Evolutionary conservation across 805 yeast genomes (phyloP), one percentile per base, ranked within the genome.

Genomic region (Clavispora phyllophila): DNA sequence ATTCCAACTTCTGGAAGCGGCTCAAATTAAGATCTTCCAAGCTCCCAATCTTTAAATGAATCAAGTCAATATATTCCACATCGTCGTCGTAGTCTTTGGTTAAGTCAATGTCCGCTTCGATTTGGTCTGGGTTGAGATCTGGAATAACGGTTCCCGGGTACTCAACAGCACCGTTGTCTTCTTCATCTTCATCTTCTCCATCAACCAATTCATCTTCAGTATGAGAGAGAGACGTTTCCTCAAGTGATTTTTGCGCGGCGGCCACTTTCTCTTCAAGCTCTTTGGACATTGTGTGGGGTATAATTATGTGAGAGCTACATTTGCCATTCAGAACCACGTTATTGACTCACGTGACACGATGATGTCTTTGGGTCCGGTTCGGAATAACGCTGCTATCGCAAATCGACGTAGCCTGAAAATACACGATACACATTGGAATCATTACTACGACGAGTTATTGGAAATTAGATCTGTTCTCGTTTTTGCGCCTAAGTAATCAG

Each of bases 41-140:
- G 0, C 84, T 75, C 9, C 68, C 56, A 32, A 87, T 79, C 62
- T 84, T 85, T 57, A 84, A 63, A 57, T 87, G 95, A 15, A 84
- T 70, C 48, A 87, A 63, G 40, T 84, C 88, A 27, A 87, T 65
- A 24, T 72, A 73, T 20, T 75, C 81, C 0, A 78, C 65, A 49
- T 84, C 85, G n/a, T 69, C 66, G 0, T 78, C 79, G 27, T 73
- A 62, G 42, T 74, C 82, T 4, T 62, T 64, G 0, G 89, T 75
- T 41, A 86, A 62, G 41, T 84, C 89, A 7, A 62, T 70, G 62
- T 87, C 96, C 0, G 89, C 81, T 8, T 79, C 85, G 35, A 84
- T 76, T 25, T 65, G 64, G 33, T 84, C 85, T 0, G 70, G 71
- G 39, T 65, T 54, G 1, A 65, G 56, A 50, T 77, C 83, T 4